Evolutionary conservation across 2,329 filamentous ascomycete genomes (phyloP), one percentile per base, ranked within the genome.

Genomic region (Huntiella moniliformis): DNA sequence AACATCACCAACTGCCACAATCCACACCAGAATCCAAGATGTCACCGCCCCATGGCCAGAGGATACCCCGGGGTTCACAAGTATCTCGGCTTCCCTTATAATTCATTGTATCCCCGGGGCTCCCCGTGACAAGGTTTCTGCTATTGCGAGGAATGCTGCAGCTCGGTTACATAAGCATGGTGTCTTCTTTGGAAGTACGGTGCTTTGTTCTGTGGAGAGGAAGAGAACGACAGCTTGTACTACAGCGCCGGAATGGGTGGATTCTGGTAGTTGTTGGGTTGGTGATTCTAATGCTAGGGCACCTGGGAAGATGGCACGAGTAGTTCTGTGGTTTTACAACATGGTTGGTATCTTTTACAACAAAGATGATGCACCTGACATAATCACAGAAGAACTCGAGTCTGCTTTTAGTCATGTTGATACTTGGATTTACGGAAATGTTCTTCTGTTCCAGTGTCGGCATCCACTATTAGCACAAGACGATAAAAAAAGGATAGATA

Each of bases 11-110:
- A 17, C 31, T 2, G 37, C 51, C 11, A 55, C 52, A 11, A 39
- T 44, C 8, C 8, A 7, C 56, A 4, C 49, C 57, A 32, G 56
- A 59, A 2, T 52, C 60, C 2, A 60, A 60, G 3, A 47, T 60
- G 16, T 46, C 39, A 68, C 63, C 51, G 60, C 65, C 51, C 63
- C 63, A 1, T 61, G 70, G 43, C 52, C 48, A 31, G 38, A 52
- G 12, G 53, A 53, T 28, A 50, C 57, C 10, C 15, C 17, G 31
- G 36, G 44, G 44, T 51, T 54, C 51, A 46, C 40, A 3, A 41
- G 46, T 7, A 34, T 45, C 6, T 40, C 43, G 5, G 49, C 46
- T 4, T 37, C 38, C 16, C 41, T 52, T 37, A 42, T 46, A 36
- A 22, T 46, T 18, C 48, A 40, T 33, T 43, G 34, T 45, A 42